These are phyloP conservation scores for Podospora appendiculata DNA, from an alignment of 495 filamentous ascomycete genomes.

Conservation along the genomic window DNA sequence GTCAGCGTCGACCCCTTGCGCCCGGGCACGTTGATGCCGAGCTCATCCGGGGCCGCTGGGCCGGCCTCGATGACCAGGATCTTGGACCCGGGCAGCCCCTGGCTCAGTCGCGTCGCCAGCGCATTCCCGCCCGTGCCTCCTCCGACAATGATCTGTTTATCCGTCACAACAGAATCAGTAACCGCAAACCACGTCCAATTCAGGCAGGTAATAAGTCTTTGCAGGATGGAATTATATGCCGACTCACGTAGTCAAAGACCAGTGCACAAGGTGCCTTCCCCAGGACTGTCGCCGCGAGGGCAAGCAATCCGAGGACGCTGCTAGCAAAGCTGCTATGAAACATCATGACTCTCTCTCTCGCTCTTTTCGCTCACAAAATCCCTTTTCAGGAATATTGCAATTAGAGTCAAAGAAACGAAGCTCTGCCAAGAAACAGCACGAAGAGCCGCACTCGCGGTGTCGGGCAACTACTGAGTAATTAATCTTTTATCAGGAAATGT, in stretches of 20 bases:
- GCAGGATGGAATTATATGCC: not conserved
- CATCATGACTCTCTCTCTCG: too few species aligned
- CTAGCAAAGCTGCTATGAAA: too few species aligned
- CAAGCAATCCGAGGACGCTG: too few species aligned
- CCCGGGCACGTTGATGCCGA: conserved; percentile 36
- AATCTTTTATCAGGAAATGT: too few species aligned
- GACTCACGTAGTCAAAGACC: not conserved
- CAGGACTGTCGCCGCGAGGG: not conserved
- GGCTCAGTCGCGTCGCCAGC: conserved; percentile 52
- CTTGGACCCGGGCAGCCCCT: conserved; percentile 38
- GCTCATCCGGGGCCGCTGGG: conserved; percentile 31
- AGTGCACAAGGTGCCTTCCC: not conserved
- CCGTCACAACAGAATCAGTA: too few species aligned
- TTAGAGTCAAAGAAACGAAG: too few species aligned
- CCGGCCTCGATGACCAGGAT: conserved; percentile 54
- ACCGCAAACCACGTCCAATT: too few species aligned
- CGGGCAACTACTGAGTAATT: too few species aligned
- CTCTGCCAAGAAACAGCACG: too few species aligned
- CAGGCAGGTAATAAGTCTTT: not conserved
- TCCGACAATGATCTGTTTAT: conserved; percentile 50
- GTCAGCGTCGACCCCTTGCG: conserved; percentile 33
- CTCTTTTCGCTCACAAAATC: too few species aligned
- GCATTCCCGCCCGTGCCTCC: conserved; percentile 54
- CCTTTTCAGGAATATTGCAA: too few species aligned
- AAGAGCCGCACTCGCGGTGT: too few species aligned